Percentiles rank a stretch among this genome's conserved stretches.
phyloP scores from a whole-genome alignment of 148 eudicot species.

The Diospyros lotus region DNA sequence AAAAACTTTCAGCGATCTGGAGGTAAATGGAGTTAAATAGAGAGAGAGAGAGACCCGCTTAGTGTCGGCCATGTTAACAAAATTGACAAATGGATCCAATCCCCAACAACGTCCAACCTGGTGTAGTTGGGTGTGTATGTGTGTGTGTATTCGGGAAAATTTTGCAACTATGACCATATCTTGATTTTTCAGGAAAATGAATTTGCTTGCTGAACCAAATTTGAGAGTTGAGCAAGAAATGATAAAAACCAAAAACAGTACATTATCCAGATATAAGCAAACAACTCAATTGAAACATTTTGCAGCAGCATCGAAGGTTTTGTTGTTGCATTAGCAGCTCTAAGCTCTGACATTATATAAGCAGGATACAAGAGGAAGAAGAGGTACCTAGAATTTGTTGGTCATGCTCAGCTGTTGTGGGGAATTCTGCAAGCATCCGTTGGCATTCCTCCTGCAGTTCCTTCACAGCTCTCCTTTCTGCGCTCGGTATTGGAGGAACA shows the following conservation, averaged over 20 bases:
- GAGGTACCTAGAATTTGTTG: slow-evolving; percentile 68
- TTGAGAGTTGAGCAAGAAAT: background rate
- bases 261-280: background rate
- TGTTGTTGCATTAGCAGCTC: background rate
- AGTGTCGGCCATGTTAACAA: no score
- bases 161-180: no score
- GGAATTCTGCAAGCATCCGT: slow-evolving; percentile 55
- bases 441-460: slow-evolving; percentile 87
- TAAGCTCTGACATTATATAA: background rate
- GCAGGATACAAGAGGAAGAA: background rate
- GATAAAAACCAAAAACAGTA: no score
- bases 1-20: background rate
- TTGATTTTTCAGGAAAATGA: background rate
- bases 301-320: background rate
- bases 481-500: slow-evolving; percentile 79
- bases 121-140: no score
- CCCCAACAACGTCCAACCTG: no score
- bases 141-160: no score
- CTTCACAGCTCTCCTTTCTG: slow-evolving; percentile 84
- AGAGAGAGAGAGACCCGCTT: background rate
- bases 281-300: slow-evolving; percentile 1
- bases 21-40: background rate
- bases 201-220: background rate
- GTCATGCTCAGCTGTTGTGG: slow-evolving; percentile 79
- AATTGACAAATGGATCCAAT: no score